Evolutionary conservation across 2,329 filamentous ascomycete genomes (phyloP), one percentile per base, ranked within the genome.

Genomic region (Claviceps maximensis): DNA sequence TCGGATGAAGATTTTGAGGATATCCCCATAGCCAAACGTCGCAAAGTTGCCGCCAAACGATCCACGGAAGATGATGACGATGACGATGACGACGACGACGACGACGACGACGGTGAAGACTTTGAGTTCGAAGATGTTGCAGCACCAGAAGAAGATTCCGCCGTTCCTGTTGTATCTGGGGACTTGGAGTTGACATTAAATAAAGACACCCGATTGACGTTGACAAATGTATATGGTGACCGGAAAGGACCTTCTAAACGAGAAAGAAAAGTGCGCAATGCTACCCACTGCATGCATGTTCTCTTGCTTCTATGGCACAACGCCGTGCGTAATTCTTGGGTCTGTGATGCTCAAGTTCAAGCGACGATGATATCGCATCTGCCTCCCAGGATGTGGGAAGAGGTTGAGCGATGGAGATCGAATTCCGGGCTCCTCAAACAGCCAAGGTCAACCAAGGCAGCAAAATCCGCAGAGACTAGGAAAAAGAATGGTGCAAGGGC

Each of bases 221-320:
- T 85, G 29, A 75, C 76, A 10, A 83, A 83, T 57, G 72, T 78
- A 0, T 73, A 79, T 46, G 80, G 80, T 23, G 73, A 73, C 19
- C 95, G 88, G 68, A 95, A 91, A 64, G 90, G 89, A 0, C 86
- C 87, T 0, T 86, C 87, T 2, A 95, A 95, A 68, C 80, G 86
- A 29, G 89, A 96, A 63, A 81, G 88, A 50, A 79, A 82, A 55
- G 86, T 91, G 53, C 79, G 93, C 27, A 78, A 83, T 36, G 77
- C 83, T 3, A 89, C 89, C 0, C 93, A 98, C 67, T 87, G 87
- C 60, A 76, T 95, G 59, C 93, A 98, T 67, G 89, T 97, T 2
- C 83, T 94, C 64, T 80, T 83, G 51, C 72, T 98, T 17, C 77
- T 98, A 55, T 96, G 86, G 76, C 90, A 97, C 65, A 97, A 97